These are phyloP conservation scores for Dimargaris cristalligena DNA, from an alignment of 192 early-diverging fungal genomes.

Conservation along the genomic window DNA sequence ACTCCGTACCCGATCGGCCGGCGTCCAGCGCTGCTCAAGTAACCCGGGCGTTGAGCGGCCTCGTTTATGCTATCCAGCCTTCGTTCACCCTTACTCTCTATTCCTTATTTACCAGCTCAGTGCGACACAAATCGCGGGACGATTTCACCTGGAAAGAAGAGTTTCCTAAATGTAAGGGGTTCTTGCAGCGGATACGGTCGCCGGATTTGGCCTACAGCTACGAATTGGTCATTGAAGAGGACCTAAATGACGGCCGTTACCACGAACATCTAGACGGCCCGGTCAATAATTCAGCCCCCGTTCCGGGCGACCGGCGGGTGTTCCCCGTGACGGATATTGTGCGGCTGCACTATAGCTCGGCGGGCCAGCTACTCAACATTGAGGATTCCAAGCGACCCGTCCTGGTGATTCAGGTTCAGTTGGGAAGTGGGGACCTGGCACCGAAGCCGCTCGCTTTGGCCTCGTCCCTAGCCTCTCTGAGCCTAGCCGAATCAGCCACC, in stretches of 20 bases:
- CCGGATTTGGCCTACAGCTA: conserved; percentile 12
- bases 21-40: not conserved
- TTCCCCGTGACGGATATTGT: conserved; percentile 29
- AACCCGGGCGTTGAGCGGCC: not conserved
- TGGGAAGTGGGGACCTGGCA: not conserved
- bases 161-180: conserved; percentile 32
- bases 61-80: conserved; percentile 14
- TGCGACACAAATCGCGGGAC: conserved; percentile 31
- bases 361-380: conserved; percentile 55
- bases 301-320: conserved; percentile 20
- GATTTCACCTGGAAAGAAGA: conserved; percentile 79
- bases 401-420: conserved; percentile 44
- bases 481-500: not conserved
- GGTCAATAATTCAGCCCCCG: not conserved
- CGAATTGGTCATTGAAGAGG: conserved; percentile 39
- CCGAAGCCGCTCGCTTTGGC: conserved; percentile 6
- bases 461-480: conserved; percentile 6
- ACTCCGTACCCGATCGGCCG: not conserved
- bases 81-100: conserved; percentile 40
- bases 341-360: conserved; percentile 54
- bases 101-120: conserved; percentile 46
- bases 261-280: conserved; percentile 55
- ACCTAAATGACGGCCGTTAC: conserved; percentile 59
- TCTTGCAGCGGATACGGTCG: conserved; percentile 16
- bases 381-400: conserved; percentile 51